Conservation (phyloP, 2,329 filamentous ascomycete species). For the Dactylellina haptotyla region DNA sequence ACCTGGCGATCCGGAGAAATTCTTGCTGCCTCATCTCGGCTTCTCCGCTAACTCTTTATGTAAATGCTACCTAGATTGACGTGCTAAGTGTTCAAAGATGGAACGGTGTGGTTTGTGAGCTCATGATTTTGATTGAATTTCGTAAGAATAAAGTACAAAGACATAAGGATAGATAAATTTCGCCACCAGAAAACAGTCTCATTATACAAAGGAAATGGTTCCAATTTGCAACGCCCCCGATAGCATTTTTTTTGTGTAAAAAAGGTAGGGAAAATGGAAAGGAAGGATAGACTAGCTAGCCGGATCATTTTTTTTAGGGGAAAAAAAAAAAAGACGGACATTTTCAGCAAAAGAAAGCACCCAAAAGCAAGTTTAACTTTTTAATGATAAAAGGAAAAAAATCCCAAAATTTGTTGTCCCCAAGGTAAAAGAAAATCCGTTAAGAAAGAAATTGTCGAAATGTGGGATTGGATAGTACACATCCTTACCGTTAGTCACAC, state of each 20-base stretch:
- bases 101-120: constrained; percentile 13
- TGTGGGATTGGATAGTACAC: too few relatives aligned
- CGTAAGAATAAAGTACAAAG: constrained; percentile 46
- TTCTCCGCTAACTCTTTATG: too few relatives aligned
- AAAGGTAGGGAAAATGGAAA: constrained; percentile 13
- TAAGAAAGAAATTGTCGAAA: background rate
- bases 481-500: background rate
- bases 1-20: background rate
- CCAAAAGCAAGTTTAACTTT: constrained; percentile 15
- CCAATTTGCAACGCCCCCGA: constrained; percentile 17
- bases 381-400: constrained; percentile 18
- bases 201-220: constrained; percentile 29
- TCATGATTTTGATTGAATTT: constrained; percentile 33
- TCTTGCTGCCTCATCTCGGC: background rate
- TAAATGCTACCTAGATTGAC: too few relatives aligned
- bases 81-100: background rate
- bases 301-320: constrained; percentile 27
- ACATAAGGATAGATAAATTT: constrained; percentile 31
- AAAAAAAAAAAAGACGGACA: too few relatives aligned
- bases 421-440: constrained; percentile 10
- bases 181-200: constrained; percentile 38
- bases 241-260: background rate
- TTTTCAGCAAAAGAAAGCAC: constrained; percentile 25
- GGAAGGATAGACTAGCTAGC: constrained; percentile 42
- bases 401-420: constrained; percentile 3